Percentiles rank a stretch among this genome's conserved stretches.
phyloP scores from a whole-genome alignment of 2,329 filamentous ascomycete genomes.

The Alternaria novae-zelandiae region DNA sequence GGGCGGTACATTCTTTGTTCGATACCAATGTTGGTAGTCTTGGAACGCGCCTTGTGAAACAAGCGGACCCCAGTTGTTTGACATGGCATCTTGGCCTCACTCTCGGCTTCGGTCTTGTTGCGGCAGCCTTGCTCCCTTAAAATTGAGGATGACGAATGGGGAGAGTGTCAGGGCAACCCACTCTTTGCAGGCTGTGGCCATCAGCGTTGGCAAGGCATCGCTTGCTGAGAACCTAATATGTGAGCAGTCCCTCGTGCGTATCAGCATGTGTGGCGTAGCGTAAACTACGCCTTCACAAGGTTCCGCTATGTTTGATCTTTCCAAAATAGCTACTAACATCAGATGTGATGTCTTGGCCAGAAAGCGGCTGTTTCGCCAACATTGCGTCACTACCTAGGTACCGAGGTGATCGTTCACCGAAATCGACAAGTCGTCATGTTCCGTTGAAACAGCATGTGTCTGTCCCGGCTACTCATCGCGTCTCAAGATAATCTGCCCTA shows the following conservation, averaged over 20 bases:
- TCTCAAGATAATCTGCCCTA: not conserved
- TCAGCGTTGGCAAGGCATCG: not conserved
- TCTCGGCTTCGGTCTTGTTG: constrained; percentile 3
- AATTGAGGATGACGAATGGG: not conserved
- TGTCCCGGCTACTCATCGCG: not conserved
- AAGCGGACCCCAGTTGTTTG: constrained; percentile 8
- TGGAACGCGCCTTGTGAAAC: constrained; percentile 11
- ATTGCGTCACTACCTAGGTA: not conserved
- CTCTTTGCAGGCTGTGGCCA: not conserved
- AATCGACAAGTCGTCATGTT: not conserved
- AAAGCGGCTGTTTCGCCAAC: not conserved
- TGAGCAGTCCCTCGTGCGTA: not conserved
- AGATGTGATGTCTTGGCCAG: not conserved
- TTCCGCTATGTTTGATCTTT: not conserved
- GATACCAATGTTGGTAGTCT: constrained; percentile 3
- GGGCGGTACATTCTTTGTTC: constrained; percentile 1
- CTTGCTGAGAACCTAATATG: not conserved
- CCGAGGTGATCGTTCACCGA: not conserved
- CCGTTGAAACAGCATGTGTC: not conserved
- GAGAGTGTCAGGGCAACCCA: not conserved
- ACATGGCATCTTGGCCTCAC: constrained; percentile 12
- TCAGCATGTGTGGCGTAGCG: not conserved
- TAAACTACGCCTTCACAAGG: not conserved
- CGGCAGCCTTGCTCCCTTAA: not conserved
- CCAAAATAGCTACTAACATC: not conserved